Base-by-base conservation (phyloP, 2,329 filamentous ascomycete species). In the Acarospora socialis region DNA sequence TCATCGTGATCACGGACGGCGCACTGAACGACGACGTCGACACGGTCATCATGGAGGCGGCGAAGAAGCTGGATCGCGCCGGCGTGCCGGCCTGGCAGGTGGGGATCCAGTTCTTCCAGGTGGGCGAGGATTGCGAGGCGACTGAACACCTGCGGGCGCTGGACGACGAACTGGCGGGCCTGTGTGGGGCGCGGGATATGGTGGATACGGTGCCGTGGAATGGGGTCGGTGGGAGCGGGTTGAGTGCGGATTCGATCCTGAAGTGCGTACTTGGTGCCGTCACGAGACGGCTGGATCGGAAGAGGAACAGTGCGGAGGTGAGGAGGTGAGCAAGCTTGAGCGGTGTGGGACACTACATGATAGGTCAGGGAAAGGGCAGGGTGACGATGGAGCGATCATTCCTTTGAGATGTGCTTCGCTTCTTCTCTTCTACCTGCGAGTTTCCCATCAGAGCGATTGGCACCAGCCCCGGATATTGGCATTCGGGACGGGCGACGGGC, bases 31-130 rank as follows among this genome's bases (percentile, higher is more conserved):
- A 94, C 50, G 81, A 92, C 42, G 73, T 79, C 0, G 79, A 86
- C 52, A 64, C 63, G 5, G 64, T 75, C 16, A 73, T 95, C 28
- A 60, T 81, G 23, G 53, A 57, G 3, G 63, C 70, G 1, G 87
- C 84, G 0, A 66, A 66, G 52, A 74, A 71, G 47, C 68, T 95
- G 19, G 78, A 90, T 47, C 55, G 55, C 31, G 52, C 79, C 5
- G 66, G 75, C 6, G 83, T 83, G 0, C 73, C 77, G 3, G 66
- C 75, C 1, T 80, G 80, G 63, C 90, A 95, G 59, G 63, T 94
- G 5, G 87, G 87, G 19, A 73, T 95, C 35, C 87, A 95, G 53
- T 95, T 95, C 61, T 92, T 95, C 63, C 87, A 94, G 56, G 80
- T 95, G 25, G 87, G 90, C 35, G 66, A 70, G 30, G 81, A 92